Base-by-base conservation (phyloP, 768 basidiomycete species). In the Pluteus cervinus region DNA sequence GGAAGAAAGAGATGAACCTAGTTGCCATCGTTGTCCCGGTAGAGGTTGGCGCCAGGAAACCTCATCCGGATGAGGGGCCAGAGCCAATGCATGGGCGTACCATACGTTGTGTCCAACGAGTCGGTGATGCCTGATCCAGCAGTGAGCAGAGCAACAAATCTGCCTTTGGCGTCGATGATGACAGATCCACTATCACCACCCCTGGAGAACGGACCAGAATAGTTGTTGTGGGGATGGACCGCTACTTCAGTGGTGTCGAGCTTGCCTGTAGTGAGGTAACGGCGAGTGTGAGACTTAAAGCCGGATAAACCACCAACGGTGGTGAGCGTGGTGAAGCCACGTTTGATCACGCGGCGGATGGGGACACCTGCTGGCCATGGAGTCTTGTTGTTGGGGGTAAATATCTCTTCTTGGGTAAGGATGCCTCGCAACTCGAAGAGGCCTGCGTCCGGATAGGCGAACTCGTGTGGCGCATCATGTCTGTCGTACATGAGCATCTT, bases 161-260 rank as follows among this genome's bases (percentile, higher is more conserved):
- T 45, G 40, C 60, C 60, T 24, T 18, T 30, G 43, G 48, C 29
- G 41, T 50, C 51, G 40, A 48, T 56, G 39, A 68, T 57, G 23
- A 59, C 41, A 7, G 63, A 48, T 39, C 66, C 66, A 33, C 62
- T 66, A 47, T 66, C 63, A 9, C 62, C 61, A 18, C 47, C 48
- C 15, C 36, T 52, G n/a, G 61, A 61, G 47, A 66, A 56, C 11
- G 45, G 36, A 8, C 46, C 53, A 1, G 49, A 48, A 40, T 60
- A 43, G 34, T 41, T 39, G 41, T 47, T 42, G 36, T 61, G 53
- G 36, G 48, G 37, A 21, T 56, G 12, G 29, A 66, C 51, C 3
- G 45, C 44, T 35, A 46, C 45, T 47, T 63, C 65, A 24, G 52
- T 23, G 11, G 49, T 53, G 15, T 55, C 42, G 11, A 24, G 1